Evolutionary conservation across 1,284 basidiomycete species (phyloP), one percentile per base, ranked within the genome.

Genomic region (Ganoderma meredithae): DNA sequence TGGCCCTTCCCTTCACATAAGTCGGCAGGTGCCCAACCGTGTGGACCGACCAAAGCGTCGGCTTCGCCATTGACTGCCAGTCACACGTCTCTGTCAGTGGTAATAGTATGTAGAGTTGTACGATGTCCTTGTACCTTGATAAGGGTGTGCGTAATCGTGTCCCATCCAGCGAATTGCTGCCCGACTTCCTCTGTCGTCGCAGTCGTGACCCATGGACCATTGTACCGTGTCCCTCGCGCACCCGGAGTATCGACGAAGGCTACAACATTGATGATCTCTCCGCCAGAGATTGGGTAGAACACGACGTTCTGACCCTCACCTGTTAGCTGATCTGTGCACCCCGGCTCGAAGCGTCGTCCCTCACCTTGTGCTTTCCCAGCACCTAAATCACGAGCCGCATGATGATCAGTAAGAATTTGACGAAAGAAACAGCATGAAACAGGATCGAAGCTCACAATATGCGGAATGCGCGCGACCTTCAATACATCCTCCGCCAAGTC

Each of bases 31-130:
- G 69, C 10, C 65, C 69, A 1, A 77, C 70, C 3, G 72, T 67
- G 62, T 82, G 77, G 19, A 82, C 71, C 5, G 76, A 79, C 81
- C 81, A 83, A 13, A 75, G 67, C 27, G 75, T 74, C 39, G 77
- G 76, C 4, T 72, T 74, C 1, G 78, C 76, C 60, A 80, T 73
- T 33, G 77, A 76, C 78, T 78, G 41, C 36, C 55, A 12, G 3
- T 27, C 27, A 59, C 31, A 36, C 6, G 22, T 22, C 33, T 15
- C 13, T 25, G 22, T 49, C 10, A 49, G 47, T 9, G 4, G 3
- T 19, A 3, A 41, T 78, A 17, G 71, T 53, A 19, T 83, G 72
- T 12, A 31, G 33, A 2, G 19, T 13, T 15, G 12, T 41, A 52
- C 19, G 13, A 43, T 25, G 27, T 3, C 27, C 9, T 5, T 40